Evolutionary conservation across 75 land plant genomes (phyloP), one percentile per base, ranked within the genome.

Genomic region (Cryptomeria japonica): DNA sequence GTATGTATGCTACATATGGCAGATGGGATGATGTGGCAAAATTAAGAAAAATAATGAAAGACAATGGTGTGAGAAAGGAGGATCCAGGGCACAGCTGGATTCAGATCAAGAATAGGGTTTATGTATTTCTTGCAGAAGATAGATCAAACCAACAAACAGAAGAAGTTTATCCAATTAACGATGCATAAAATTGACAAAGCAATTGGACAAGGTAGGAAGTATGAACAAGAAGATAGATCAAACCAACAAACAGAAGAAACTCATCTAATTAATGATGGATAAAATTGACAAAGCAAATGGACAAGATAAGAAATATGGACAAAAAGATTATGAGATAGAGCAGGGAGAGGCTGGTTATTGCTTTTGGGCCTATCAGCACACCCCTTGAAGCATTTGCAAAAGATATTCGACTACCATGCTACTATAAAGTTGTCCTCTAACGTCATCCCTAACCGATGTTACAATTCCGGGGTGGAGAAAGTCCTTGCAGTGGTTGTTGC

Each of bases 401-500:
- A 87, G 73, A 83, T 83, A 53, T 36, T 87, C 8, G 85, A 87
- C 44, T 87, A 68, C 28, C 85, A 87, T 53, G 36, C 86, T 83
- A 37, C 86, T 84, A 84, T 51, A 16, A 87, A 83, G 13, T 87
- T 87, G 18, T n/a, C 84, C 51, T 83, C 61, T 72, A 51, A 51
- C 16, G 14, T 51, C 55, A 51, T 51, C 55, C 55, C 16, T 13
- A 51, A 51, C 55, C 55, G 3, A 13, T 51, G 55, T 13, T 51
- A 14, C 55, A 51, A 51, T 51, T 51, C 16, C 14, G 55, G 55
- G 55, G 11, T 49, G 53, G 53, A 16, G 55, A 51, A 51, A 12
- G 36, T 56, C 36, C 75, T 93, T 28, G 89, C 94, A n/a, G 19
- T 93, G 18, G 73, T 89, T 31, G 49, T 88, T 25, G 6, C 88